These are phyloP conservation scores for Rhodofomes roseus DNA, from an alignment of 1,284 basidiomycete genomes.

Conservation along the genomic window DNA sequence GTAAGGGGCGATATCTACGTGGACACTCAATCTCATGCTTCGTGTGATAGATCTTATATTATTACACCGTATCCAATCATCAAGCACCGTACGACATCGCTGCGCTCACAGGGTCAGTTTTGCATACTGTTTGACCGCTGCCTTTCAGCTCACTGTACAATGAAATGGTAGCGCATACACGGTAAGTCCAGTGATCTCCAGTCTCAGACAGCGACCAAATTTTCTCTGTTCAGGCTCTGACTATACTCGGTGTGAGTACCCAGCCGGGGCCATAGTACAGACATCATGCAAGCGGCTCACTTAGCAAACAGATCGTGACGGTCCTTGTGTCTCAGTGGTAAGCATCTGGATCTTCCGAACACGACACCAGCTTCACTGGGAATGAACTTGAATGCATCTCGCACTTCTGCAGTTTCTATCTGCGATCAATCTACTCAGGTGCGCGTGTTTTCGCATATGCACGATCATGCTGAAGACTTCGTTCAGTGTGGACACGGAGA, in stretches of 20 bases:
- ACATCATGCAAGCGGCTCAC: background rate
- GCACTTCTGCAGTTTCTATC: background rate
- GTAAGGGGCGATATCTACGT: background rate
- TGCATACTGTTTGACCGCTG: no score
- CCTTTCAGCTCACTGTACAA: background rate
- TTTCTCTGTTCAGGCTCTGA: background rate
- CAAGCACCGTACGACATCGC: background rate
- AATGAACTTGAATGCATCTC: background rate
- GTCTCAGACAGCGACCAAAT: background rate
- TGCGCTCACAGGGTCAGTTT: background rate
- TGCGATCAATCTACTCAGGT: background rate
- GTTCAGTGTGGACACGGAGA: background rate
- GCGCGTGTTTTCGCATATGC: background rate
- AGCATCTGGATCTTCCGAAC: background rate
- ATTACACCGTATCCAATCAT: background rate
- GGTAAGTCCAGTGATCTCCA: background rate
- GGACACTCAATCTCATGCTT: background rate
- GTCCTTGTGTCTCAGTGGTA: background rate
- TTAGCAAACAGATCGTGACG: background rate
- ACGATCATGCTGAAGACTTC: background rate
- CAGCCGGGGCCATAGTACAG: no score
- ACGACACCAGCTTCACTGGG: background rate
- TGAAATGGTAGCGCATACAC: background rate
- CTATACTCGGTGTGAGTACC: background rate
- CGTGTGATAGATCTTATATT: background rate